phyloP scores from a whole-genome alignment of 2,329 filamentous ascomycete species.

The Neurospora crassa region DNA sequence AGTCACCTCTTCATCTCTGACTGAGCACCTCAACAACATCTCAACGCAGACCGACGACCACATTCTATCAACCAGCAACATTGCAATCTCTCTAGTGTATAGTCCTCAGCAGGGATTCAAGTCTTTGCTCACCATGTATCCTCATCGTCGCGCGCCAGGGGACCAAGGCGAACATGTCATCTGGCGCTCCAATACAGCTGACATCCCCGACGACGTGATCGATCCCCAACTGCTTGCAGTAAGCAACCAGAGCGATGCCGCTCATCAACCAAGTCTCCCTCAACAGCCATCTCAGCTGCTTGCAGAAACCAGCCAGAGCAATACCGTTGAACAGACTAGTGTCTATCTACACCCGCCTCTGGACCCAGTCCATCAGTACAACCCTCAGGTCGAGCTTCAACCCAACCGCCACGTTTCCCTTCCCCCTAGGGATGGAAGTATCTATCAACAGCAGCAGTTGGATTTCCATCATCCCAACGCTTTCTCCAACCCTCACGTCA shows the following conservation, averaged over 20 bases:
- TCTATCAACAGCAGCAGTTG: not conserved
- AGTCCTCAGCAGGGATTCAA: not conserved
- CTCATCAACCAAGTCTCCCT: not conserved
- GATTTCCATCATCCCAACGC: not conserved
- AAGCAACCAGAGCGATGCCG: not conserved
- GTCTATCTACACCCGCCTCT: not conserved
- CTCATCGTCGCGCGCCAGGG: not conserved
- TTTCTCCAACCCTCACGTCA: not conserved
- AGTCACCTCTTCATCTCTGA: not conserved
- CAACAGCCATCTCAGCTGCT: not conserved
- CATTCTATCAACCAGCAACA: not conserved
- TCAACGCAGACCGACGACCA: not conserved
- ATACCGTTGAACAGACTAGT: not conserved
- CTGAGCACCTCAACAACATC: not conserved
- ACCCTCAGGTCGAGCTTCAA: not conserved
- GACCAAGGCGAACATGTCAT: not conserved
- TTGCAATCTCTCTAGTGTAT: not conserved
- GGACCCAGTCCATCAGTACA: not conserved
- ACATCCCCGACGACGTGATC: not conserved
- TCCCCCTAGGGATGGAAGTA: not conserved
- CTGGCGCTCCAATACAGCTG: not conserved
- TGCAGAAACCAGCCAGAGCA: not conserved
- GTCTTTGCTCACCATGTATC: not conserved
- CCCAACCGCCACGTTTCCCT: not conserved
- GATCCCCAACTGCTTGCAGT: not conserved